Conservation (phyloP, 2,329 filamentous ascomycete genomes). For the Tolypocladium album region DNA sequence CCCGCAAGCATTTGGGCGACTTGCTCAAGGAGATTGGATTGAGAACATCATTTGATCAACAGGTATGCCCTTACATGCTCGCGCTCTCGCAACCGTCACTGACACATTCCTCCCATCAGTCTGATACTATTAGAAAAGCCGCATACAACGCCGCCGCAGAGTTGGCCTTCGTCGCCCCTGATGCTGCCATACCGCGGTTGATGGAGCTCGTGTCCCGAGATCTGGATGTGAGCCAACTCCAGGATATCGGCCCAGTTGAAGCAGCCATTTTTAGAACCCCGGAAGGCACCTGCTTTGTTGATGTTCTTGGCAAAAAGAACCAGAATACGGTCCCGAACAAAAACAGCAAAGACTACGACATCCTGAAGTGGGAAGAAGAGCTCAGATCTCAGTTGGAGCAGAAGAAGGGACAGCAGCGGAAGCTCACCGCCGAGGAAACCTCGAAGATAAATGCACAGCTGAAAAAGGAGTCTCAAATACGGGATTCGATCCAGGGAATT, state of each 20-base stretch:
- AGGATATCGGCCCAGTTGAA: constrained; percentile 71
- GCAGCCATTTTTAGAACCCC: constrained; percentile 88
- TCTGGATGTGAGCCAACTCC: constrained; percentile 58
- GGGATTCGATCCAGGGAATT: constrained; percentile 57
- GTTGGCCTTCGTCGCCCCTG: constrained; percentile 85
- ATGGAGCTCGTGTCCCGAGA: constrained; percentile 65
- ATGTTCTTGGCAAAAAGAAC: constrained; percentile 78
- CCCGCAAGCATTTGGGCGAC: constrained; percentile 47
- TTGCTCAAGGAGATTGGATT: constrained; percentile 58
- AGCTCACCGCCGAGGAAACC: constrained; percentile 80
- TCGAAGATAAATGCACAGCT: constrained; percentile 86
- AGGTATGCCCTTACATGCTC: constrained; percentile 27
- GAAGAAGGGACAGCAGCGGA: constrained; percentile 87
- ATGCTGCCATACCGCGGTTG: constrained; percentile 64
- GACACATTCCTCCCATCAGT: constrained; percentile 9
- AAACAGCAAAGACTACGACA: constrained; percentile 90
- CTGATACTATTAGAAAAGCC: constrained; percentile 45
- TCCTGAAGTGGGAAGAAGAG: constrained; percentile 94
- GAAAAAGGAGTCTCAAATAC: constrained; percentile 73
- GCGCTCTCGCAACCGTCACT: background rate
- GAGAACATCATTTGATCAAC: constrained; percentile 35
- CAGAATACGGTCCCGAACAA: constrained; percentile 65
- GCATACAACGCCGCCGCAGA: constrained; percentile 82
- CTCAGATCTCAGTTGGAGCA: constrained; percentile 76
- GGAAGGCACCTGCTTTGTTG: constrained; percentile 78